Evolutionary conservation across 208 protist species (phyloP).

Genomic region (Wallacemonas sp.): DNA sequence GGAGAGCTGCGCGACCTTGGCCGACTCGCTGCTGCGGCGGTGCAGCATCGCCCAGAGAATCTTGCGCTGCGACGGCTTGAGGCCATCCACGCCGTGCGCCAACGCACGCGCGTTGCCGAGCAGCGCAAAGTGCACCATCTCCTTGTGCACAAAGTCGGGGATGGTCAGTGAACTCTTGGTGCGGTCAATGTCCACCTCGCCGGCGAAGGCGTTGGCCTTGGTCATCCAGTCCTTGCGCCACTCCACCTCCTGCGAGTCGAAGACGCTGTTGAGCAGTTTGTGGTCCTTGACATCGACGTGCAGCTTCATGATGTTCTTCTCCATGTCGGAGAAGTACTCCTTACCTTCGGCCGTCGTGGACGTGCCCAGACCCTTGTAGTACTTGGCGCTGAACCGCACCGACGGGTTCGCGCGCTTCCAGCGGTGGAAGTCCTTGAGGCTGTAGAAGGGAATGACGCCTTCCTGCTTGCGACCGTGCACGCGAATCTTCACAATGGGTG

Average conservation of each 20-base stretch:
- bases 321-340: slow-evolving; percentile 99
- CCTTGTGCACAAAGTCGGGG: slow-evolving; percentile 98
- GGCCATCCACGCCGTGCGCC: slow-evolving; percentile 96
- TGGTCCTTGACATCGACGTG: slow-evolving; percentile 87
- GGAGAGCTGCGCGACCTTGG: slow-evolving; percentile 99
- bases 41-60: slow-evolving; percentile 97
- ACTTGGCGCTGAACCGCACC: slow-evolving; percentile 94
- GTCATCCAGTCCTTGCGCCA: slow-evolving; percentile 99
- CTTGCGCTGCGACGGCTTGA: slow-evolving; percentile 99
- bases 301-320: slow-evolving; percentile 94
- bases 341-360: slow-evolving; percentile 97
- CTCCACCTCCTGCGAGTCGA: slow-evolving; percentile 97
- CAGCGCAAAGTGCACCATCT: slow-evolving; percentile 99
- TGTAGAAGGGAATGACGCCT: slow-evolving; percentile 96
- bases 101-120: slow-evolving; percentile 89
- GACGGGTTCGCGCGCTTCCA: slow-evolving; percentile 92
- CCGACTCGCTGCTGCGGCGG: slow-evolving; percentile 91
- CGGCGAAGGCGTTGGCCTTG: slow-evolving; percentile 87
- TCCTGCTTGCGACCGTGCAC: slow-evolving; percentile 72
- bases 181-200: slow-evolving; percentile 89
- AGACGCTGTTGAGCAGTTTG: slow-evolving; percentile 97
- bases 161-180: slow-evolving; percentile 86
- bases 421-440: slow-evolving; percentile 96
- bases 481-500: slow-evolving; percentile 99
- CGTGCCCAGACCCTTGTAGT: slow-evolving; percentile 99